Base-by-base conservation (phyloP, 148 eudicot genomes). In the Rhododendron mucronatum region DNA sequence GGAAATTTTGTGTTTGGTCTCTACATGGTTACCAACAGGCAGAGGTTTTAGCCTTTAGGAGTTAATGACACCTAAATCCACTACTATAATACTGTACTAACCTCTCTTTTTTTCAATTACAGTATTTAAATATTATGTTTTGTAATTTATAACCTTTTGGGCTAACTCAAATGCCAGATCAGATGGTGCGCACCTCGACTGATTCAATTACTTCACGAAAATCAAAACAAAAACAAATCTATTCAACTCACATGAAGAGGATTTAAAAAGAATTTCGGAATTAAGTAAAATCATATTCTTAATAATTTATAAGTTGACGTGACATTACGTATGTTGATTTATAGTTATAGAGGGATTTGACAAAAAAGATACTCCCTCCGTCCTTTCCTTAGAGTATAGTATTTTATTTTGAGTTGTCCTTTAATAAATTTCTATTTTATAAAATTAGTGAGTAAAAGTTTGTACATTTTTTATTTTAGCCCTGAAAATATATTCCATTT, bases 1-100 rank as follows among this genome's bases (percentile, higher is more conserved):
- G 87, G 90, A 89, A 86, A 89, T 74, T 6, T 89, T 33, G 90
- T 30, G 83, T 90, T 74, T 90, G 33, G 33, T 67, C 33, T 67
- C 35, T 26, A 2, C 33, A n/a, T n/a, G 30, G 73, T 63, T 67
- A n/a, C 73, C 73, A 67, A 67, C 13, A 53, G 59, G 59, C 59
- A 50, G 12, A 9, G 14, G 73, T 26, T n/a, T 67, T n/a, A n/a
- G n/a, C n/a, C n/a, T n/a, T n/a, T 26, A 1, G 14, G 33, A 65
- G 69, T 61, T 23, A 7, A 6, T 1, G 26, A 61, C 2, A 16
- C 61, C 3, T 16, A 3, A 3, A 16, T 15, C 20, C 16, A 16
- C 45, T 41, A 5, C 45, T 44, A 44, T 6, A 44, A 44, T 44
- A 44, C 45, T 4, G 7, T 6, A 44, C 7, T 44, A 4, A 44